Conservation (phyloP, 495 filamentous ascomycete genomes). For the Neurospora discreta region DNA sequence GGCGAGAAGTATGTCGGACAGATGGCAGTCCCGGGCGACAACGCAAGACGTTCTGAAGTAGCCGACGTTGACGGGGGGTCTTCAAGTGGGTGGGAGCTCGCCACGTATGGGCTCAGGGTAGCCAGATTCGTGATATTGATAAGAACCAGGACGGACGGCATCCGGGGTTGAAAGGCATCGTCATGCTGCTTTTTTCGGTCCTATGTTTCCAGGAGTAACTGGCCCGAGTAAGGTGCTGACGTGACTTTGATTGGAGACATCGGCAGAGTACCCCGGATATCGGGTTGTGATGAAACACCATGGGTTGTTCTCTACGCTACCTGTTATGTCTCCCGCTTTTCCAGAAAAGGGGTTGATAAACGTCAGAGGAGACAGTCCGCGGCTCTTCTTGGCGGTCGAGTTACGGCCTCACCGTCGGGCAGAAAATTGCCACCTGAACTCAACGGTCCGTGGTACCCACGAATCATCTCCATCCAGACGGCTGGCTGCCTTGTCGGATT, state of each 20-base stretch:
- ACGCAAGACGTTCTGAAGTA: not conserved
- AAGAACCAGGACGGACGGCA: not conserved
- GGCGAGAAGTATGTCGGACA: not conserved
- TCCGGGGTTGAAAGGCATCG: not conserved
- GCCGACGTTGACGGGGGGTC: not conserved
- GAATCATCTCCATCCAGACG: not conserved
- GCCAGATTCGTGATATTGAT: not conserved
- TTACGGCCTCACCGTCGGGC: not conserved
- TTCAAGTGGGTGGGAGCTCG: not conserved
- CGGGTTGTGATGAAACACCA: not conserved
- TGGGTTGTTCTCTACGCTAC: not conserved
- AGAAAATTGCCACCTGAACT: not conserved
- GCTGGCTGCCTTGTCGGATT: not conserved
- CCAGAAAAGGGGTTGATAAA: not conserved
- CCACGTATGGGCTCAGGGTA: not conserved
- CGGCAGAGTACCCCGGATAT: not conserved
- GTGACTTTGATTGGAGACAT: not conserved
- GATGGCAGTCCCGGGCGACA: not conserved
- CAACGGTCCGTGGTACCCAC: not conserved
- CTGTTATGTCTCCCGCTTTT: not conserved
- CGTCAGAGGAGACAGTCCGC: not conserved
- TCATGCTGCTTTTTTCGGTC: not conserved
- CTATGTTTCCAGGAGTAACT: not conserved
- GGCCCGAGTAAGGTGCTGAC: not conserved
- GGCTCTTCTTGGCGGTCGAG: not conserved